Conservation (phyloP, 2,329 filamentous ascomycete genomes). For the Pestalotiopsis sp. region DNA sequence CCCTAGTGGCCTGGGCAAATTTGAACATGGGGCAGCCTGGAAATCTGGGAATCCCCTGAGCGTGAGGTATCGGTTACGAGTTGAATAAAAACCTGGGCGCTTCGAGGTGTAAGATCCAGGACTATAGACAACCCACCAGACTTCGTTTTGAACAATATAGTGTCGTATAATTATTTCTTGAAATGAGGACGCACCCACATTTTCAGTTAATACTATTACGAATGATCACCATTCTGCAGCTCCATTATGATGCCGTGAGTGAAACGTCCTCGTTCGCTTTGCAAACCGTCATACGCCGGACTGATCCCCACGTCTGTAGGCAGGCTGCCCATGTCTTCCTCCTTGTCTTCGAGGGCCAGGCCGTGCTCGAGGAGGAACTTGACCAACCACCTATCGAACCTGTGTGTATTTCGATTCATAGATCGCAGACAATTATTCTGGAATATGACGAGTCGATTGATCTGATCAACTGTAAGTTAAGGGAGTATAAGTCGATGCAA, state of each 20-base stretch:
- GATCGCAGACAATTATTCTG: slow-evolving; percentile 33
- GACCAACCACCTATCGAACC: slow-evolving; percentile 51
- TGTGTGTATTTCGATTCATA: slow-evolving; percentile 28
- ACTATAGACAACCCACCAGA: neutral
- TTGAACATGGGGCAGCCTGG: neutral
- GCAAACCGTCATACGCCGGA: neutral
- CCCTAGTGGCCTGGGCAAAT: too few species aligned
- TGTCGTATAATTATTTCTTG: neutral
- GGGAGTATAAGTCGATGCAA: neutral
- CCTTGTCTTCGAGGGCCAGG: slow-evolving; percentile 31
- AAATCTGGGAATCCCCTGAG: neutral
- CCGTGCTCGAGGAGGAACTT: slow-evolving; percentile 42
- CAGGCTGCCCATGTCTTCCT: slow-evolving; percentile 29
- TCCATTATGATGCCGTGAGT: slow-evolving; percentile 5
- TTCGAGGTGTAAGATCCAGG: neutral
- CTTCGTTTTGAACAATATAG: too few species aligned
- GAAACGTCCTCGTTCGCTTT: neutral
- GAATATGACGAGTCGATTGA: slow-evolving; percentile 35
- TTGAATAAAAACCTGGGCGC: neutral
- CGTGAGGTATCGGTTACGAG: neutral
- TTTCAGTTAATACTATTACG: neutral
- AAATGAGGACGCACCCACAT: neutral
- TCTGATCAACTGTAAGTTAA: slow-evolving; percentile 21
- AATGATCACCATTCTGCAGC: neutral
- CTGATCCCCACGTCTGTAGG: neutral